phyloP scores from a whole-genome alignment of 1,139 yeast species.

The Debaryomyces sp. region DNA sequence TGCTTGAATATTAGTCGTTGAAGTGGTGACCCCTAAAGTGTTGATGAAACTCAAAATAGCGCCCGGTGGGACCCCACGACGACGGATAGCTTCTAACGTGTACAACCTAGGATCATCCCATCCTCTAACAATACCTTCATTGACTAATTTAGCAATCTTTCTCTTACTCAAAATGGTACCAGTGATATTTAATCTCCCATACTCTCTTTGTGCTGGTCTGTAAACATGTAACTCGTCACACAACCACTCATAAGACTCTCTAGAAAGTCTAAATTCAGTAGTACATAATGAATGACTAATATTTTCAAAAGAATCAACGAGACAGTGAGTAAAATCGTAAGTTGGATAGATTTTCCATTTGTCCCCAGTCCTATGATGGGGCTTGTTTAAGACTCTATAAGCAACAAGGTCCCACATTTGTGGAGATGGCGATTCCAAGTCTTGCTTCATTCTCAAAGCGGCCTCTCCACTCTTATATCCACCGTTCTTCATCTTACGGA shows the following conservation, averaged over 20 bases:
- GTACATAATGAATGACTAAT: constrained; percentile 95
- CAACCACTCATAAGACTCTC: constrained; percentile 98
- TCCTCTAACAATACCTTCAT: constrained; percentile 78
- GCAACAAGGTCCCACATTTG: constrained; percentile 99
- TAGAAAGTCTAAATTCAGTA: constrained; percentile 85
- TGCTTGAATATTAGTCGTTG: constrained; percentile 88
- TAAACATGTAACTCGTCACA: constrained; percentile 94
- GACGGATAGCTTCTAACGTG: constrained; percentile 90
- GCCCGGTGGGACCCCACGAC: constrained; percentile 99
- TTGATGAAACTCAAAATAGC: constrained; percentile 91
- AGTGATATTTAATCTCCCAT: constrained; percentile 92
- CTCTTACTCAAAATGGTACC: constrained; percentile 96
- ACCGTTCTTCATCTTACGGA: constrained; percentile 92
- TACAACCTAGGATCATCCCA: constrained; percentile 99
- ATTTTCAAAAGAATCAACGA: constrained; percentile 96
- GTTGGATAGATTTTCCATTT: constrained; percentile 99
- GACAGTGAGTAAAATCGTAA: constrained; percentile 97
- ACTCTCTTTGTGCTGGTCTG: constrained; percentile 98
- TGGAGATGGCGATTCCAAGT: constrained; percentile 87
- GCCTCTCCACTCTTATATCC: constrained; percentile 88
- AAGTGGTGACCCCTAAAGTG: constrained; percentile 95
- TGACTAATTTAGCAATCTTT: constrained; percentile 90
- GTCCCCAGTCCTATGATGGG: constrained; percentile 95
- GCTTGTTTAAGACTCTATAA: constrained; percentile 89
- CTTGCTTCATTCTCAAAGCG: constrained; percentile 95